phyloP scores from a whole-genome alignment of 1,139 yeast species.

The Taphrina wiesneri region DNA sequence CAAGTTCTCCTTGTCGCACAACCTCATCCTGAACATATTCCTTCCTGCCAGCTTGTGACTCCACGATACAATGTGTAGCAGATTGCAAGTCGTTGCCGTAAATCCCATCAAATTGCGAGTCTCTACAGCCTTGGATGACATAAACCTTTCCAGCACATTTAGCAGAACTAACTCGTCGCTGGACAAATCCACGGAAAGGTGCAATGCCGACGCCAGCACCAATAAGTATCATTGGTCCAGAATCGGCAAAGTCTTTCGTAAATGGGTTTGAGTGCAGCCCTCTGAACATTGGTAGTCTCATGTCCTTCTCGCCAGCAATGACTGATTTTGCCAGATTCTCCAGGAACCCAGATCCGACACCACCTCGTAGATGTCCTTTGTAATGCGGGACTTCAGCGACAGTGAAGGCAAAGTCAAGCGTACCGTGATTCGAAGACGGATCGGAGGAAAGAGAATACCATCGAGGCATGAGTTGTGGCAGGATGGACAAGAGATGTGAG shows the following conservation, averaged over 20 bases:
- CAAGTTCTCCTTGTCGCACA: conserved; percentile 53
- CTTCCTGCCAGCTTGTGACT: conserved; percentile 57
- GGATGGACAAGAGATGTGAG: conserved; percentile 39
- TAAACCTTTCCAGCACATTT: conserved; percentile 53
- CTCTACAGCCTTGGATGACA: conserved; percentile 77
- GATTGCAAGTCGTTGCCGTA: conserved; percentile 65
- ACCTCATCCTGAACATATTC: conserved; percentile 75
- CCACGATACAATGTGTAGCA: conserved; percentile 59
- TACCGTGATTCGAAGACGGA: conserved; percentile 38
- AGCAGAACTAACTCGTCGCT: conserved; percentile 41
- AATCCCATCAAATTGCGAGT: conserved; percentile 64
- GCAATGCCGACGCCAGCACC: conserved; percentile 45
- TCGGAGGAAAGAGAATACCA: conserved; percentile 43
- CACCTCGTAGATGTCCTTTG: conserved; percentile 40
- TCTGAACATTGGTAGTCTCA: conserved; percentile 41
- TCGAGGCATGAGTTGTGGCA: conserved; percentile 43
- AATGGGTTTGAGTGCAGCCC: conserved; percentile 43
- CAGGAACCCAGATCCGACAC: conserved; percentile 40
- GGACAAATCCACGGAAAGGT: conserved; percentile 44
- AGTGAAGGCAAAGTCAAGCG: conserved; percentile 42
- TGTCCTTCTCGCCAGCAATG: conserved; percentile 36
- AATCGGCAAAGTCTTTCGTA: conserved; percentile 41
- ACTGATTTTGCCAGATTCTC: conserved; percentile 37
- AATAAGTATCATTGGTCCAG: conserved; percentile 46
- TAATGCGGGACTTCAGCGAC: conserved; percentile 40